Evolutionary conservation across 495 filamentous ascomycete genomes (phyloP), one percentile per base, ranked within the genome.

Genomic region (Gamarada debralockiae): DNA sequence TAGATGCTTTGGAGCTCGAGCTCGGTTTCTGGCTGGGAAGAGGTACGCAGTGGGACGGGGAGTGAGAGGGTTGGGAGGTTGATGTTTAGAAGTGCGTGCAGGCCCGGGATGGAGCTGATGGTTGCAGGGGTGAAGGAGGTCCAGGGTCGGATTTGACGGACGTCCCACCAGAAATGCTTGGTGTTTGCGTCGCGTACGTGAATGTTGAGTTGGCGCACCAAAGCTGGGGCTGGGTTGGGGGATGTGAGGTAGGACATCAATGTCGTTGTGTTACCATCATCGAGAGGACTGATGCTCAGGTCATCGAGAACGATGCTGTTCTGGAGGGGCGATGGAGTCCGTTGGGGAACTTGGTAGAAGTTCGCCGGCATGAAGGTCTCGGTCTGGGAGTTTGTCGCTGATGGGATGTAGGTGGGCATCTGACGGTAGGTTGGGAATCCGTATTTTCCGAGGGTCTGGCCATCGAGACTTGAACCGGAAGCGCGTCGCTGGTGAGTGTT

Each of bases 121-220:
- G 85, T 84, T 40, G 70, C 63, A 21, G 89, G 69, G 47, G 77
- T 86, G 76, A 96, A 96, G 53, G 80, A 77, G 38, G 75, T 76
- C 91, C 91, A 97, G 56, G 81, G 77, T 42, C 86, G 83, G 55
- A 96, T 73, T 60, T 95, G 91, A 44, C 91, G 87, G 49, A 96
- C 79, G 57, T 97, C 91, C 87, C 87, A 97, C 91, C 91, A 97
- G 64, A 89, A 92, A 64, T 95, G 86, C 61, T 84, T 84, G 62
- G 87, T 82, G 59, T 84, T 67, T 38, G 84, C 84, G 34, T 89
- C 81, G 22, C 80, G 78, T 20, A 80, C 76, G 9, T 81, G 75
- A 64, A 87, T 81, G 57, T 83, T 89, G 60, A 92, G 80, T 50
- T 84, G 87, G 57, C 84, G 87, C 13, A 95, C 87, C n/a, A 95